These are phyloP conservation scores for Penicillium vulpinum DNA, from an alignment of 2,329 filamentous ascomycete species.

Conservation along the genomic window DNA sequence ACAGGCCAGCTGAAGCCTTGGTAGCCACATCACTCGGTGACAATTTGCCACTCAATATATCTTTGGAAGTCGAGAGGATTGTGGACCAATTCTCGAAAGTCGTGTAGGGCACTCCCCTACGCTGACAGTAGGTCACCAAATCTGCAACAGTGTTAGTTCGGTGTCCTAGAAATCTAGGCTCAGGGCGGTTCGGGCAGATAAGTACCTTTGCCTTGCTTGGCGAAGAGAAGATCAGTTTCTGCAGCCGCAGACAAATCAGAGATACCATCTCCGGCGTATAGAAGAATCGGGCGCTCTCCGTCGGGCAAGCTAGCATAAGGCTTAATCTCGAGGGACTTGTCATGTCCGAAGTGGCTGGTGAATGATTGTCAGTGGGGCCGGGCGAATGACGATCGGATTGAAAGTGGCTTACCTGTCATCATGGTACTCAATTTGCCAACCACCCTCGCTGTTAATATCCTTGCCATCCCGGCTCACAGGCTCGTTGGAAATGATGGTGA, in stretches of 20 bases:
- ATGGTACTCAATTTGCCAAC: slow-evolving; percentile 86
- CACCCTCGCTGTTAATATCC: slow-evolving; percentile 73
- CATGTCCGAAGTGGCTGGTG: slow-evolving; percentile 80
- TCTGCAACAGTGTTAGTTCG: slow-evolving; percentile 54
- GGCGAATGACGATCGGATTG: neutral
- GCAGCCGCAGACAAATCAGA: slow-evolving; percentile 88
- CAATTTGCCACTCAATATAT: slow-evolving; percentile 71
- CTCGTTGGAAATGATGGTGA: slow-evolving; percentile 89
- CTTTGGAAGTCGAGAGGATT: slow-evolving; percentile 73
- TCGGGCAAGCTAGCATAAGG: slow-evolving; percentile 72
- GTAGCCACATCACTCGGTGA: slow-evolving; percentile 68
- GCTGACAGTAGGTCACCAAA: slow-evolving; percentile 82
- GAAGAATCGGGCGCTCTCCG: slow-evolving; percentile 72
- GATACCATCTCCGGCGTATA: slow-evolving; percentile 94
- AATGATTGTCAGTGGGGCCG: neutral
- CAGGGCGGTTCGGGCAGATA: neutral
- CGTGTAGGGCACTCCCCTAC: slow-evolving; percentile 81
- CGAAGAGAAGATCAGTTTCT: slow-evolving; percentile 91
- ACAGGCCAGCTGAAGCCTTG: slow-evolving; percentile 10
- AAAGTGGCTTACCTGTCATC: slow-evolving; percentile 67
- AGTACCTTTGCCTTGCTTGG: slow-evolving; percentile 81
- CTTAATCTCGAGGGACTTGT: slow-evolving; percentile 89
- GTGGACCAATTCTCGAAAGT: slow-evolving; percentile 81
- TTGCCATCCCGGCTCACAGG: slow-evolving; percentile 67
- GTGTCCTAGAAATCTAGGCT: neutral